Evolutionary conservation across 306 rosid genomes (phyloP).

Genomic region (Castanea mollissima): DNA sequence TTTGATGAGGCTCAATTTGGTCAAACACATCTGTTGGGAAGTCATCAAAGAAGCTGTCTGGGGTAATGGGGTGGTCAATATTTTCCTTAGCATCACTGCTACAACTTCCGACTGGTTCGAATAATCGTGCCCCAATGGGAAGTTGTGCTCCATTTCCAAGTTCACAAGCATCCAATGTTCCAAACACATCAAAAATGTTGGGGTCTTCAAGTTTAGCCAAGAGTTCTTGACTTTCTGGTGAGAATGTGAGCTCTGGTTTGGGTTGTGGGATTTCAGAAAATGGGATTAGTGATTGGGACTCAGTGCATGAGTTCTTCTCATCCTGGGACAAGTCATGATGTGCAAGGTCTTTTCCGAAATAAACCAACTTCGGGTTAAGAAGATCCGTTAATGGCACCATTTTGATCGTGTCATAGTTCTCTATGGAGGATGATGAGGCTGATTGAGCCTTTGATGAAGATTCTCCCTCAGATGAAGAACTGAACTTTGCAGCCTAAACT

Average conservation of each 20-base stretch:
- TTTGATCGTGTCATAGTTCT: constrained; percentile 37
- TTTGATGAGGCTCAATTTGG: constrained; percentile 44
- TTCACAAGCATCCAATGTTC: constrained; percentile 36
- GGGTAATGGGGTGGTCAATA: constrained; percentile 19
- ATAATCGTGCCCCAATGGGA: constrained; percentile 34
- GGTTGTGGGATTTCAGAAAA: constrained; percentile 41
- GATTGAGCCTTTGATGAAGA: constrained; percentile 39
- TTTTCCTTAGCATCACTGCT: constrained; percentile 31
- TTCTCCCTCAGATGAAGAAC: constrained; percentile 67
- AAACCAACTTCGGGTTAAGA: constrained; percentile 33
- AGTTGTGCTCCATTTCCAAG: constrained; percentile 38
- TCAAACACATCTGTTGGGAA: constrained; percentile 71
- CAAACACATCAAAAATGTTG: constrained; percentile 37
- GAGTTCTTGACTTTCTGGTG: constrained; percentile 45
- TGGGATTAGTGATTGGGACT: constrained; percentile 22
- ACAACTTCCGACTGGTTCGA: constrained; percentile 43
- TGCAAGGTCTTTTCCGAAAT: constrained; percentile 17
- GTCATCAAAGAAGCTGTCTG: constrained; percentile 63
- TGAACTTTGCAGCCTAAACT: constrained; percentile 52
- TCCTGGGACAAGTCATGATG: constrained; percentile 36
- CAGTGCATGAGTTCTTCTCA: constrained; percentile 31
- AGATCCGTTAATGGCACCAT: constrained; percentile 63
- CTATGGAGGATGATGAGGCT: constrained; percentile 31
- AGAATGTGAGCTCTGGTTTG: constrained; percentile 39
- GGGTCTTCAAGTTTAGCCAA: constrained; percentile 39